Conservation (phyloP, 441 rosid genomes). For the Dalechampia spathulata region DNA sequence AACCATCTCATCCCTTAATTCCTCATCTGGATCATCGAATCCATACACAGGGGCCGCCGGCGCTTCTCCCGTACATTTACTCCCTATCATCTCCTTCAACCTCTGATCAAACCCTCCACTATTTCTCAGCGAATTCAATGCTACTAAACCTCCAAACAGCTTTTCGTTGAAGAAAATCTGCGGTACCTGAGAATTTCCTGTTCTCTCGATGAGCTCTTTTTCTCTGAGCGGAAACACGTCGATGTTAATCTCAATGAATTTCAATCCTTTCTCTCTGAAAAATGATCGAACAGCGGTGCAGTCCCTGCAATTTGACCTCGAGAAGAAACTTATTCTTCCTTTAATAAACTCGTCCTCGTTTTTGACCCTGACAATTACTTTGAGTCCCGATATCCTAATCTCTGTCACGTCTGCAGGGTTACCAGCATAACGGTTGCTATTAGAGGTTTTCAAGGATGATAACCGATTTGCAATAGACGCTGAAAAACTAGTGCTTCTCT, state of each 20-base stretch:
- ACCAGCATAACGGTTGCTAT: background rate
- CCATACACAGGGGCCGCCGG: constrained; percentile 61
- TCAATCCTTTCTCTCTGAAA: constrained; percentile 42
- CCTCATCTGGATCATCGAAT: constrained; percentile 39
- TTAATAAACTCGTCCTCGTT: constrained; percentile 21
- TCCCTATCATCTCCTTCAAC: constrained; percentile 43
- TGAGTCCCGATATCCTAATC: constrained; percentile 64
- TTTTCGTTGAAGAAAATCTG: constrained; percentile 81
- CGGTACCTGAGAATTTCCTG: constrained; percentile 64
- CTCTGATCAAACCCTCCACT: constrained; percentile 53
- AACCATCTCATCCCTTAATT: constrained; percentile 42
- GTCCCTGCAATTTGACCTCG: constrained; percentile 77
- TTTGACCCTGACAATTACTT: constrained; percentile 54
- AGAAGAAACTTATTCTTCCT: constrained; percentile 61
- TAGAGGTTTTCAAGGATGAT: constrained; percentile 25
- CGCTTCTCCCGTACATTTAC: constrained; percentile 45
- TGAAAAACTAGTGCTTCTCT: constrained; percentile 45
- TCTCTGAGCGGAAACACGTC: constrained; percentile 61
- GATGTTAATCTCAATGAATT: constrained; percentile 72
- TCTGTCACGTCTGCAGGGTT: constrained; percentile 43
- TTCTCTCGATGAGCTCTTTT: constrained; percentile 54
- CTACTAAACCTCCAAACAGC: constrained; percentile 70
- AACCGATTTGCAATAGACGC: constrained; percentile 47
- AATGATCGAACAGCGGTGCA: constrained; percentile 69
- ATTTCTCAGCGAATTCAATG: constrained; percentile 72